Evolutionary conservation across 495 filamentous ascomycete genomes (phyloP), one percentile per base, ranked within the genome.

Genomic region (Beverwykella pulmonaria): DNA sequence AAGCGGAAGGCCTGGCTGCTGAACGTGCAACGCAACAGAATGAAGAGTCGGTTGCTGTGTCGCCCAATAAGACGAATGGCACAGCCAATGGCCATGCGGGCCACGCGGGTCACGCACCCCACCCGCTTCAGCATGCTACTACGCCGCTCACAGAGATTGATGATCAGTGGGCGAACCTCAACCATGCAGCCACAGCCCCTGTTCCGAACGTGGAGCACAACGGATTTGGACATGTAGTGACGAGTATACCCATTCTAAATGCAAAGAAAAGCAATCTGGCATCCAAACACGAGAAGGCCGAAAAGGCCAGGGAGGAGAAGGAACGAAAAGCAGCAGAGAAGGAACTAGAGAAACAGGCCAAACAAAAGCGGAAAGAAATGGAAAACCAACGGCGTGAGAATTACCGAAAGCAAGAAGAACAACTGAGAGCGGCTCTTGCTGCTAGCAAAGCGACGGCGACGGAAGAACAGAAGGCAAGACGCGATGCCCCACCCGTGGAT

Each of bases 1-100:
- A 88, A 52, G 88, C 88, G 25, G 93, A 97, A 74, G 88, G 88
- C 25, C 76, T 86, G 50, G 86, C 90, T 26, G 84, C 87, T 47
- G 61, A 82, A 69, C 82, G 84, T 59, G 87, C 86, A 1, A 56
- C 60, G 12, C 60, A 71, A 41, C 26, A 41, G 12, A 15, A 46
- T 23, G 36, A 59, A 29, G 63, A 67, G 17, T 36, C 54, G 15
- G 20, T 65, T 25, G 15, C 26, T 4, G 56, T 30, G 39, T 32
- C 46, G 39, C 23, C 22, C 6, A n/a, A 53, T 8, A 66, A 63
- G 20, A 61, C 66, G 74, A 65, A 82, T 71, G 61, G 77, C 3
- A 23, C 32, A 25, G 29, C 59, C 1, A 71, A 71, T 58, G 61
- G 61, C 29, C 67, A 50, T 19, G 25, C 48, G 3, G 25, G 25